Base-by-base conservation (phyloP, 2,329 filamentous ascomycete genomes). In the Pseudomassariella vexata region DNA sequence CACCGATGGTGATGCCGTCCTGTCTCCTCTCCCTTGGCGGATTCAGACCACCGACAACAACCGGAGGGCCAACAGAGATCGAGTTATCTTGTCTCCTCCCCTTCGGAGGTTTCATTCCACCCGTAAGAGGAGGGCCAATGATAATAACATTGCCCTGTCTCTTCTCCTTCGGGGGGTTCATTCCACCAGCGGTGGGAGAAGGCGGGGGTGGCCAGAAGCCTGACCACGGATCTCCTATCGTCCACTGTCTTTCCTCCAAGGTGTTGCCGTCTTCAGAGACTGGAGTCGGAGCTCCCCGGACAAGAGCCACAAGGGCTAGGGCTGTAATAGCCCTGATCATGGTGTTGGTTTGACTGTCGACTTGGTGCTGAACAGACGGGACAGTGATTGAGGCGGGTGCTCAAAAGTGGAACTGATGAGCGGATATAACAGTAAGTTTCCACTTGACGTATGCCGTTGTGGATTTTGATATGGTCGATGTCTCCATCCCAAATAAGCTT, bases 271-370 rank as follows among this genome's bases (percentile, higher is more conserved):
- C 34, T 30, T 45, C 47, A 26, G 36, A 34, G 28, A 52, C 43
- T 19, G 52, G 52, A 29, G 50, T 44, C 19, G 52, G 52, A 29
- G 50, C 48, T 12, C 45, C 48, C 20, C 34, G 42, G 26, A 37
- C 38, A 25, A 52, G 31, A 16, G 47, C 50, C 49, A 36, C 49
- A 29, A 54, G 46, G 47, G 48, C 49, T 11, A 52, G 36, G 32
- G 45, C 43, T 30, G 37, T 30, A 20, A 50, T 23, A 35, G 38
- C 39, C 38, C 44, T 35, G 21, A 46, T 36, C 49, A 52, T 55
- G 41, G 28, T 39, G 11, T 17, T n/a, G 4, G 24, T 9, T n/a
- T n/a, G 30, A 16, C 11, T 25, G 16, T 19, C 18, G 14, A 11
- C 30, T 19, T 15, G 8, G 24, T 21, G 6, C 32, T 7, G 22